A percentile compares a stretch with the other conserved stretches of the same genome.
phyloP scores from a whole-genome alignment of 2,329 filamentous ascomycete species.

The Exophiala sp. region DNA sequence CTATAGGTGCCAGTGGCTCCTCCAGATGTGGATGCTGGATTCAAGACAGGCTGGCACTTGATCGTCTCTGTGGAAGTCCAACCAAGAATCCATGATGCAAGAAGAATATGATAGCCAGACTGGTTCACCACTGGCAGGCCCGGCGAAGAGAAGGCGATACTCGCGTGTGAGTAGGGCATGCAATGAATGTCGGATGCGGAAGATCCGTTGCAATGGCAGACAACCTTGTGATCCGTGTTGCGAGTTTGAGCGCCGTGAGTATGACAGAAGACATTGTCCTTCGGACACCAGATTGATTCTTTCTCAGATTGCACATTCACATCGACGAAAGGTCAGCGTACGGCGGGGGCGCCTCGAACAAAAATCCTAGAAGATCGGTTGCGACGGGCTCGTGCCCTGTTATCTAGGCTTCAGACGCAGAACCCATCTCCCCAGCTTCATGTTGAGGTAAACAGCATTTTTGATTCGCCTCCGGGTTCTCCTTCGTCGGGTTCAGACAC shows the following conservation, averaged over 20 bases:
- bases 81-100: not conserved
- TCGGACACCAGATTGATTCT: not conserved
- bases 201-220: constrained; percentile 39
- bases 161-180: constrained; percentile 31
- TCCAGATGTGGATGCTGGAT: constrained; percentile 1
- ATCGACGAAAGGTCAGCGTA: constrained; percentile 12
- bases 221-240: constrained; percentile 39
- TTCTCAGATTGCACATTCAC: constrained; percentile 20
- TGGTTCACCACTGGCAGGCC: constrained; percentile 11
- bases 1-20: not conserved
- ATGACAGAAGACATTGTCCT: not conserved
- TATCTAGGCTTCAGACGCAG: constrained; percentile 12
- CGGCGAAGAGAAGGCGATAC: constrained; percentile 13
- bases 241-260: constrained; percentile 17
- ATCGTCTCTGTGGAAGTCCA: not conserved
- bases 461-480: constrained; percentile 19
- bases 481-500: constrained; percentile 3
- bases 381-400: constrained; percentile 15
- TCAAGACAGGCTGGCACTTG: not conserved
- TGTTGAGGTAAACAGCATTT: constrained; percentile 15
- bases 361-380: constrained; percentile 24
- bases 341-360: constrained; percentile 12
- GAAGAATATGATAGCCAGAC: constrained; percentile 13
- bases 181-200: constrained; percentile 39
- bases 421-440: constrained; percentile 9